Conservation (phyloP, 805 yeast species). For the Priceomyces fermenticarens region DNA sequence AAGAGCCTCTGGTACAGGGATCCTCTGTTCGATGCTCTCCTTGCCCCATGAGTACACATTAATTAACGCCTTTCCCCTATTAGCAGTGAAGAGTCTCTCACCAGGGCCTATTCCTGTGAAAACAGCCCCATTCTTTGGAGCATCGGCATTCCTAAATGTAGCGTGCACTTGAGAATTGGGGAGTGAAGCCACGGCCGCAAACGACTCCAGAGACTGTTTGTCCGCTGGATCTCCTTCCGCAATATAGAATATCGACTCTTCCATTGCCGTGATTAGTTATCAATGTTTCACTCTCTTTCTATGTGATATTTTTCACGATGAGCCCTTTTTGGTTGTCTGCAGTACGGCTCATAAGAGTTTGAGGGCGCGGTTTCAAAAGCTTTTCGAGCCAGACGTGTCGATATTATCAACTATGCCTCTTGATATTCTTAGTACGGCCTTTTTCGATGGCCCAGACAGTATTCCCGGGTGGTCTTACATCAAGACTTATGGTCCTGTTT, state of each 20-base stretch:
- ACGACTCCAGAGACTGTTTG: slow-evolving; percentile 41
- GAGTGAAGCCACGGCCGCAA: slow-evolving; percentile 40
- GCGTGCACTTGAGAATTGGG: slow-evolving; percentile 48
- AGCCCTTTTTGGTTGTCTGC: slow-evolving; percentile 3
- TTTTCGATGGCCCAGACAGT: slow-evolving; percentile 68
- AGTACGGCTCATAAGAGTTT: neutral
- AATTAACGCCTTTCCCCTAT: slow-evolving; percentile 68
- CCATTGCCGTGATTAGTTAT: slow-evolving; percentile 29
- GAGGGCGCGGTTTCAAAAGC: too few relatives aligned
- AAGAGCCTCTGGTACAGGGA: slow-evolving; percentile 82
- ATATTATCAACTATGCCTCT: slow-evolving; percentile 62
- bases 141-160: slow-evolving; percentile 52
- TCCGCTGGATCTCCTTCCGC: slow-evolving; percentile 43
- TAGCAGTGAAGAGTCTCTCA: slow-evolving; percentile 59
- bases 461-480: slow-evolving; percentile 73
- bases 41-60: slow-evolving; percentile 71
- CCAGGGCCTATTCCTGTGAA: slow-evolving; percentile 46
- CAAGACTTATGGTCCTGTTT: slow-evolving; percentile 55
- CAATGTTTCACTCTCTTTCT: neutral
- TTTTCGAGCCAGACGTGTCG: too few relatives aligned
- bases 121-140: slow-evolving; percentile 44
- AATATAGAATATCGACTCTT: slow-evolving; percentile 48
- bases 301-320: slow-evolving; percentile 4
- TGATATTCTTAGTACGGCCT: slow-evolving; percentile 67
- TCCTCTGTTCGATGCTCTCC: slow-evolving; percentile 70